These are phyloP conservation scores for Aspergillus leporis DNA, from an alignment of 495 filamentous ascomycete genomes.

Conservation along the genomic window DNA sequence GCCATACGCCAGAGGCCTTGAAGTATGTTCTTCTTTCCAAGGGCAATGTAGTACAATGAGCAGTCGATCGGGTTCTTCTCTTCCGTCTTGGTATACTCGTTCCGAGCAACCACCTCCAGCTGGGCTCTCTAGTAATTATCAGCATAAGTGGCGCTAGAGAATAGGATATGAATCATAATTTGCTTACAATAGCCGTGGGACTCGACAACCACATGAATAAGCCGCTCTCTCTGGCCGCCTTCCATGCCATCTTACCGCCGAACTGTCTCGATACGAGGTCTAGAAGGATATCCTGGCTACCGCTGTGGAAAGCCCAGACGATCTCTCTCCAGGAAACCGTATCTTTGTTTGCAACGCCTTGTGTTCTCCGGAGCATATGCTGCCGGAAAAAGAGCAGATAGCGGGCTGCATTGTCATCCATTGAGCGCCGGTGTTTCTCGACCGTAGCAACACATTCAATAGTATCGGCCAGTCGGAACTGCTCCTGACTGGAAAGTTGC, in stretches of 20 bases:
- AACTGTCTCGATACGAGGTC: conserved; percentile 85
- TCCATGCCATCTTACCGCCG: conserved; percentile 77
- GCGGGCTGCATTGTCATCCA: conserved; percentile 90
- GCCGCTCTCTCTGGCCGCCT: conserved; percentile 79
- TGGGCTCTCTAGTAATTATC: conserved; percentile 60
- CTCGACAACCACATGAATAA: conserved; percentile 96
- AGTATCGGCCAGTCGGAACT: conserved; percentile 84
- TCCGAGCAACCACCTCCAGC: conserved; percentile 86
- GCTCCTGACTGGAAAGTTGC: conserved; percentile 82
- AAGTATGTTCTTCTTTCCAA: conserved; percentile 88
- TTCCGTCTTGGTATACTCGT: conserved; percentile 87
- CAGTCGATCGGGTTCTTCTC: conserved; percentile 94
- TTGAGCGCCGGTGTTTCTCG: conserved; percentile 84
- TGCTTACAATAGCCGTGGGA: conserved; percentile 68
- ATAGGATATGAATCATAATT: neutral
- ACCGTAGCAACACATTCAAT: conserved; percentile 86
- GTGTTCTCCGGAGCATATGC: conserved; percentile 68
- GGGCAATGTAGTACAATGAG: conserved; percentile 85
- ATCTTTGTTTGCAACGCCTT: conserved; percentile 59
- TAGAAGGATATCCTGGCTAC: conserved; percentile 86
- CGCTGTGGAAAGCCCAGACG: conserved; percentile 90
- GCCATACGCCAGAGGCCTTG: conserved; percentile 97
- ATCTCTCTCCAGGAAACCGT: conserved; percentile 90
- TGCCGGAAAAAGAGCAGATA: conserved; percentile 90
- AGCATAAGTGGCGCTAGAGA: conserved; percentile 17